These are phyloP conservation scores for Colletotrichum falcatum DNA, from an alignment of 2,329 filamentous ascomycete species.

Conservation along the genomic window DNA sequence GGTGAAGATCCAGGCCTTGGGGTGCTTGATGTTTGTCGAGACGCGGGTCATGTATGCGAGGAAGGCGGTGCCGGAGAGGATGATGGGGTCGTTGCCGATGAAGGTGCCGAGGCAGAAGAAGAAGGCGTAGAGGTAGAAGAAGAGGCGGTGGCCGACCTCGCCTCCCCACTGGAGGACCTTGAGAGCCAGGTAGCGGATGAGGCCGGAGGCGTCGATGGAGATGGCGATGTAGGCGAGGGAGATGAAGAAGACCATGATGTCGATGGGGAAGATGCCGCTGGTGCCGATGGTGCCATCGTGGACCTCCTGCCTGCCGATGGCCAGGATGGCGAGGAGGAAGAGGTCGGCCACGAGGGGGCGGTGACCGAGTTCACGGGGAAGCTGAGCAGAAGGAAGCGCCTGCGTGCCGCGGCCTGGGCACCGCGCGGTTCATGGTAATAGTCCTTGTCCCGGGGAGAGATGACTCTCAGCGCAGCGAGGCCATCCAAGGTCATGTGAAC, in stretches of 20 bases:
- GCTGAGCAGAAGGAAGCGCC: constrained; percentile 60
- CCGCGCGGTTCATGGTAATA: constrained; percentile 40
- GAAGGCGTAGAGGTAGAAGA: constrained; percentile 79
- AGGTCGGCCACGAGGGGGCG: constrained; percentile 77
- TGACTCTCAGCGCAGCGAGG: constrained; percentile 61
- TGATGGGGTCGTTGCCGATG: constrained; percentile 82
- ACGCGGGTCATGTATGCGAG: constrained; percentile 82
- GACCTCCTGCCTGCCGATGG: constrained; percentile 75
- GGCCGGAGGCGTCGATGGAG: constrained; percentile 79
- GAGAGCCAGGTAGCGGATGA: constrained; percentile 78
- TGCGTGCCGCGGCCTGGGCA: constrained; percentile 45
- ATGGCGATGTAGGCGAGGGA: constrained; percentile 82
- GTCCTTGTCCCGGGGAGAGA: constrained; percentile 44
- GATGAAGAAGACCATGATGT: constrained; percentile 82
- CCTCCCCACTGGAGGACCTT: constrained; percentile 77
- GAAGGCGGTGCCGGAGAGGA: constrained; percentile 79
- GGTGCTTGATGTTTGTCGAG: constrained; percentile 76
- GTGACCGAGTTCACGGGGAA: constrained; percentile 80
- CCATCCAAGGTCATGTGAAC: constrained; percentile 52
- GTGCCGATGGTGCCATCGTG: constrained; percentile 75
- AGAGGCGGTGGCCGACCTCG: constrained; percentile 74
- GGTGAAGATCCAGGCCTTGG: constrained; percentile 78
- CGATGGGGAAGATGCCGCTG: constrained; percentile 74
- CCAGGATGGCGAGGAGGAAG: constrained; percentile 76
- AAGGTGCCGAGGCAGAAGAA: constrained; percentile 76